phyloP scores from a whole-genome alignment of 345 rosid species.

The Bruguiera parviflora region DNA sequence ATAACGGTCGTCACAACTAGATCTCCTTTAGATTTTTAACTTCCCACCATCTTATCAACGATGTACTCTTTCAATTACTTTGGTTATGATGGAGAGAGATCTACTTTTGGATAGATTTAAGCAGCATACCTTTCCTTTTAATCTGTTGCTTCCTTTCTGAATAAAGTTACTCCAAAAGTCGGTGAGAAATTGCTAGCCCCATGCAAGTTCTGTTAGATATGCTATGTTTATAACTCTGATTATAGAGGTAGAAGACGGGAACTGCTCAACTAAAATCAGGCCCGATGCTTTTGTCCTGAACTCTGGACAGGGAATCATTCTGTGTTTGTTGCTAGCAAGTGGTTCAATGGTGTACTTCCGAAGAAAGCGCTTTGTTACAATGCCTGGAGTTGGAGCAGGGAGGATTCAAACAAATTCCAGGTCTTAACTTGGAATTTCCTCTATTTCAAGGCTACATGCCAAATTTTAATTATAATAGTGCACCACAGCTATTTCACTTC shows the following conservation, averaged over 20 bases:
- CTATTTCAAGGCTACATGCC: neutral
- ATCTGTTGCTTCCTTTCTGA: too few relatives aligned
- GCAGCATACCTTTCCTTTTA: too few relatives aligned
- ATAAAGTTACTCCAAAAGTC: too few relatives aligned
- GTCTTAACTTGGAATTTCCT: constrained; percentile 31
- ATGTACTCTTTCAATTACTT: too few relatives aligned
- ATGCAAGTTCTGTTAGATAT: neutral
- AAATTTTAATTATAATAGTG: neutral
- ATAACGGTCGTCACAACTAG: too few relatives aligned
- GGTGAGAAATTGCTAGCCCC: neutral
- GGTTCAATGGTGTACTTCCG: constrained; percentile 59
- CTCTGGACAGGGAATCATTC: constrained; percentile 46
- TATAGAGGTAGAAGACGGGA: too few relatives aligned
- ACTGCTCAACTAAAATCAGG: neutral
- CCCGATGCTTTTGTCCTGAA: constrained; percentile 4
- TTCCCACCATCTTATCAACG: too few relatives aligned
- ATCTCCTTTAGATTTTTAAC: too few relatives aligned
- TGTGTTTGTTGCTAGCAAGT: constrained; percentile 56
- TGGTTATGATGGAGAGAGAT: too few relatives aligned
- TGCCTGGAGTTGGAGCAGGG: constrained; percentile 53
- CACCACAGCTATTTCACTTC: neutral
- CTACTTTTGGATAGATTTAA: too few relatives aligned
- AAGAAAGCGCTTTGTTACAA: constrained; percentile 45
- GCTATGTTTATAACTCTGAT: too few relatives aligned
- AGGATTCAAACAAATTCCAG: constrained; percentile 63